Base-by-base conservation (phyloP, 2,329 filamentous ascomycete species). In the Fusarium drepaniforme region DNA sequence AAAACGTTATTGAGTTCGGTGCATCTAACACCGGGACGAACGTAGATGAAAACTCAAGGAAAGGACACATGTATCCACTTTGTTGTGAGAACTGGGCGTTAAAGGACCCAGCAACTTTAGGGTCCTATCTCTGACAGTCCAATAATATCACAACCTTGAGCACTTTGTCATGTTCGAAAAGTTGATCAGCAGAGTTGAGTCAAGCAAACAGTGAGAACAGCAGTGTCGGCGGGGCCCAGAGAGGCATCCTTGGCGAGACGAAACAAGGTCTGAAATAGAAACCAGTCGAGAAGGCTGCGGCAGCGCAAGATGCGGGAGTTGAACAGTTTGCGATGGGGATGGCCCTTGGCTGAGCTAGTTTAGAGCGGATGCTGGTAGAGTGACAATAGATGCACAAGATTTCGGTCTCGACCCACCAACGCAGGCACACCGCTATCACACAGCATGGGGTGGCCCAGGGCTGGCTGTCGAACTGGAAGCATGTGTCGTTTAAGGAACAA, bases 231-330 rank as follows among this genome's bases (percentile, higher is more conserved):
- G 21, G 37, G n/a, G 30, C 28, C 38, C 28, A n/a, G 25, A 61
- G 57, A 68, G 53, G 69, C 66, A 70, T 40, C 66, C 64, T 57
- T 60, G 67, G 25, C 33, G 37, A 44, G 23, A 51, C 44, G 42
- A 62, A 66, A 58, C 70, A 66, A 40, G 61, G 33, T 63, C 51
- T 21, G 40, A 67, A 68, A 62, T 66, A 68, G 60, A 65, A 68
- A 49, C 59, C 64, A 46, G 38, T 64, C 30, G 42, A 66, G 42
- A 70, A 68, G 64, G 61, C 72, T 67, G 66, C 40, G 44, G 62
- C 65, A 70, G 51, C 64, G 53, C 63, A 30, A 40, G 38, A 60
- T 62, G 63, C 51, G 61, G 44, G 61, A 30, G 28, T 44, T 46
- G 37, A 64, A 40, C 23, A 59, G 62, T 59, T 63, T 67, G 44